Conservation (phyloP, 2,329 filamentous ascomycete species). For the Paradendryphiella salina region DNA sequence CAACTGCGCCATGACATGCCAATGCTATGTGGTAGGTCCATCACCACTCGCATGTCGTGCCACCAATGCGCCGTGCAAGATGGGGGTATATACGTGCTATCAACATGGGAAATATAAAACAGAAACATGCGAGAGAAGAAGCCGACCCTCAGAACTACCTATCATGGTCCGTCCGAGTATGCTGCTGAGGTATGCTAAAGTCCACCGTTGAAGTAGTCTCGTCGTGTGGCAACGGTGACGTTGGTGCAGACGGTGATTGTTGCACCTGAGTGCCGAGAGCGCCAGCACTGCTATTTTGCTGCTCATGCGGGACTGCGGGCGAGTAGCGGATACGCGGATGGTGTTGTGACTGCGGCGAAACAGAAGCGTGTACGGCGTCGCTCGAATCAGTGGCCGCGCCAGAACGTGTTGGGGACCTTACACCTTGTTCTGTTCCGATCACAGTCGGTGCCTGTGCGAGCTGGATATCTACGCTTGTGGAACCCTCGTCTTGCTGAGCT, state of each 20-base stretch:
- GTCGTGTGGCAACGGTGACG: slow-evolving; percentile 3
- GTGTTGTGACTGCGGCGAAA: slow-evolving; percentile 20
- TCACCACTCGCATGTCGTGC: slow-evolving; percentile 12
- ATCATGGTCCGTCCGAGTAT: slow-evolving; percentile 35
- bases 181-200: slow-evolving; percentile 11
- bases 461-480: slow-evolving; percentile 18
- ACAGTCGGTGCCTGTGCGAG: slow-evolving; percentile 23
- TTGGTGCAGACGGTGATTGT: background rate
- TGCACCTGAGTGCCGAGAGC: slow-evolving; percentile 23
- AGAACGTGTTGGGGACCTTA: slow-evolving; percentile 19
- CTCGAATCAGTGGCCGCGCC: slow-evolving; percentile 15
- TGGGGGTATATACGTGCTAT: slow-evolving; percentile 31
- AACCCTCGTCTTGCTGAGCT: slow-evolving; percentile 22
- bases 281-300: slow-evolving; percentile 9
- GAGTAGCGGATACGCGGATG: slow-evolving; percentile 34
- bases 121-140: slow-evolving; percentile 21
- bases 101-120: slow-evolving; percentile 29
- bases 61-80: slow-evolving; percentile 26
- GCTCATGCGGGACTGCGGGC: slow-evolving; percentile 20
- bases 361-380: slow-evolving; percentile 12
- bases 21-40: slow-evolving; percentile 28
- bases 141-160: slow-evolving; percentile 24
- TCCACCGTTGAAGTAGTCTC: slow-evolving; percentile 8
- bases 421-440: slow-evolving; percentile 20
- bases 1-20: slow-evolving; percentile 32